Percentiles rank a stretch among this genome's conserved stretches.
Evolutionary conservation across 371 early-diverging fungal species (phyloP).

Genomic region (Basidiobolus meristosporus): DNA sequence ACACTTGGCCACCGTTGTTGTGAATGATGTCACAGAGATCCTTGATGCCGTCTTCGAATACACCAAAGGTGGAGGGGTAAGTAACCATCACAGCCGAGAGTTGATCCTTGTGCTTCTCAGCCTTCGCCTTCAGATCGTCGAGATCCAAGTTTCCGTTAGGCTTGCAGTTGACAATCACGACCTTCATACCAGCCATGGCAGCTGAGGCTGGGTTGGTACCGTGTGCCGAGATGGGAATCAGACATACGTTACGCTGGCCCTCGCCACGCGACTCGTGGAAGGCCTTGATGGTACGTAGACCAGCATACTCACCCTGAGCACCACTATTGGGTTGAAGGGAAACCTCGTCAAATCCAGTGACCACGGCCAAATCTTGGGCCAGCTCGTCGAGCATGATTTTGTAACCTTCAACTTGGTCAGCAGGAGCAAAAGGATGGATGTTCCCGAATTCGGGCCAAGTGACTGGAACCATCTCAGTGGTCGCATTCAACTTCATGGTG

Average conservation of each 20-base stretch:
- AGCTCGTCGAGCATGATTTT: constrained; percentile 64
- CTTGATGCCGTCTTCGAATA: constrained; percentile 77
- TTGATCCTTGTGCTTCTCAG: constrained; percentile 53
- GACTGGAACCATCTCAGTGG: constrained; percentile 93
- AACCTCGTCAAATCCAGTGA: constrained; percentile 85
- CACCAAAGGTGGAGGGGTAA: constrained; percentile 94
- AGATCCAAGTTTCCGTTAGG: constrained; percentile 80
- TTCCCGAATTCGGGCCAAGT: constrained; percentile 90
- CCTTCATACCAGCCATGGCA: constrained; percentile 88
- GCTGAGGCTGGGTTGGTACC: constrained; percentile 98
- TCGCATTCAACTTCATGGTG: constrained; percentile 97
- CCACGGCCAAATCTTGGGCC: constrained; percentile 63
- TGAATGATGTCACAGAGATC: constrained; percentile 82
- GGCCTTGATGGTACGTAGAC: constrained; percentile 79
- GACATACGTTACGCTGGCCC: constrained; percentile 67
- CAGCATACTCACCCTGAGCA: constrained; percentile 96
- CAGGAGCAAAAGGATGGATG: constrained; percentile 92
- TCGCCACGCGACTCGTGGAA: constrained; percentile 75
- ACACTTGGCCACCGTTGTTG: constrained; percentile 85
- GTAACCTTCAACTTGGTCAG: constrained; percentile 82
- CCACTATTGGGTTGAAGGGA: constrained; percentile 94
- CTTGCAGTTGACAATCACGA: constrained; percentile 82
- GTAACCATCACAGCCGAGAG: constrained; percentile 95
- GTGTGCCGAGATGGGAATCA: constrained; percentile 95
- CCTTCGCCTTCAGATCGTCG: constrained; percentile 70